A percentile compares a stretch with the other conserved stretches of the same genome.
Conservation (phyloP, 352 stramenopile species). For the Globisporangium canariense region DNA sequence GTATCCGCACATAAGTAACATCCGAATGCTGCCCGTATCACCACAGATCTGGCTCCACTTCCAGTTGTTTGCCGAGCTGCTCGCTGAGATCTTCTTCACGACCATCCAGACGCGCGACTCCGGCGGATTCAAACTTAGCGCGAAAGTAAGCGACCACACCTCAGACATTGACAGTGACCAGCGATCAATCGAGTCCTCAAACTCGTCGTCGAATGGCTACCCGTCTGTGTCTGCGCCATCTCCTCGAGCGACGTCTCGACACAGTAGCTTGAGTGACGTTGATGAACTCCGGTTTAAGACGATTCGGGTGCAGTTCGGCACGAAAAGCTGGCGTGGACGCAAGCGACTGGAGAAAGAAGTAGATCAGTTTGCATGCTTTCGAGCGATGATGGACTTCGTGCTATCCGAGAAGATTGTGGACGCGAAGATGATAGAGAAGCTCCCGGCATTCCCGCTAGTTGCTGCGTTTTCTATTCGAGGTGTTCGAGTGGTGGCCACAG, state of each 20-base stretch:
- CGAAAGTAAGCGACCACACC: constrained; percentile 24
- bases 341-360: constrained; percentile 62
- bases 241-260: neutral
- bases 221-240: neutral
- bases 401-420: constrained; percentile 31
- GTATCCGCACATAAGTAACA: neutral
- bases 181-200: constrained; percentile 24
- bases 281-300: constrained; percentile 56
- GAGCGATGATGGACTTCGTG: constrained; percentile 49
- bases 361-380: constrained; percentile 44
- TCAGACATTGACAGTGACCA: constrained; percentile 22
- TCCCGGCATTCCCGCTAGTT: constrained; percentile 52
- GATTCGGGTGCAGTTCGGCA: constrained; percentile 59
- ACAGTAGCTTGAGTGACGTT: constrained; percentile 29
- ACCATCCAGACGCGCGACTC: constrained; percentile 40
- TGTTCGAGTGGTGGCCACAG: constrained; percentile 53
- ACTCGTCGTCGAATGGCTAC: constrained; percentile 23
- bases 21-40: neutral
- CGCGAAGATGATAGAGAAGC: constrained; percentile 30
- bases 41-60: constrained; percentile 77
- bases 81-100: constrained; percentile 66
- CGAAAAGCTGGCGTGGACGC: constrained; percentile 65
- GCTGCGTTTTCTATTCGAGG: constrained; percentile 58
- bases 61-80: constrained; percentile 59
- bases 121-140: neutral